Base-by-base conservation (phyloP, 495 filamentous ascomycete genomes). In the Aeminium ludgeri region DNA sequence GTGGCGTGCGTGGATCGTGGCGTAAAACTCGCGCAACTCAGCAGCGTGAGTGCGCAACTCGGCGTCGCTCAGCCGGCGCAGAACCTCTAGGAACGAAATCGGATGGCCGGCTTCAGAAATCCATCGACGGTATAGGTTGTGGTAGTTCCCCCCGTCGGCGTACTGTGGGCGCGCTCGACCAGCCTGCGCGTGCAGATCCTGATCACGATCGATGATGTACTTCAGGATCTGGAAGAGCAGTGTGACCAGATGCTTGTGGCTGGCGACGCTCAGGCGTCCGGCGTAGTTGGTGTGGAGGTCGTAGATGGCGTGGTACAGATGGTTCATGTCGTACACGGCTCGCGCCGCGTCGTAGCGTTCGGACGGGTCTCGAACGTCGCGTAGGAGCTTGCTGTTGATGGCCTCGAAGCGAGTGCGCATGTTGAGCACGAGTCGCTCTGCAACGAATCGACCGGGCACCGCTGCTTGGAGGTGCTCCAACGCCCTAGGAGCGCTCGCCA, bases 71-170 rank as follows among this genome's bases (percentile, higher is more conserved):
- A 15, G 15, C 10, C 13, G 15, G 1, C 41, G 17, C 20, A 48
- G 18, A 10, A 38, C 28, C 5, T n/a, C 40, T n/a, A 45, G 12
- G 31, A 41, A 41, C 32, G n/a, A n/a, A 4, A 18, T n/a, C 1
- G 46, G 36, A 15, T 38, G 20, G 11, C 30, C 43, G 12, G 31
- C 17, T 8, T 11, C 25, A 8, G 46, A 28, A 2, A 49, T 13
- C 20, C 44, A 45, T 16, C 41, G 19, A 5, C 43, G 20, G 11
- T 36, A 41, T 6, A 43, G 42, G 5, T 44, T 31, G 23, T n/a
- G 17, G 7, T 20, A 30, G n/a, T 15, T 34, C 19, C 32, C 37
- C 20, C 36, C 36, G n/a, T 36, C 41, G n/a, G 46, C 46, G 18
- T 34, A 49, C 7, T 19, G 7, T 2, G 41, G 36, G 3, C 36